Evolutionary conservation across 106 monocot species (phyloP).

Genomic region (Alisma plantagoaquatica): DNA sequence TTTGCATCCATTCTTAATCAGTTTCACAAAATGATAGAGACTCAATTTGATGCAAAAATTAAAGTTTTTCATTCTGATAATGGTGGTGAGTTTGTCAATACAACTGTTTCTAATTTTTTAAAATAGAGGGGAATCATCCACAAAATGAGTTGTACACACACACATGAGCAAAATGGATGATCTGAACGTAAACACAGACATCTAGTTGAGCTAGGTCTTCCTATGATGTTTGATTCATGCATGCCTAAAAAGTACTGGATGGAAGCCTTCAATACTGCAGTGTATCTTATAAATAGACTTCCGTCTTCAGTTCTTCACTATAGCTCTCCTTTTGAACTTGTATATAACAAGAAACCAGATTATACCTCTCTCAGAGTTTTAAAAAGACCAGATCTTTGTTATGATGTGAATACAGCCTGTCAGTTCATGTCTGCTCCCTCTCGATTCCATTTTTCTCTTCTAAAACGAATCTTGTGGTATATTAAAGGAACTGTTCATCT

Average conservation of each 20-base stretch:
- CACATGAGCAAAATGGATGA: conserved; percentile 5
- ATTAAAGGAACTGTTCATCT: too few relatives aligned
- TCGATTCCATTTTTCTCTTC: too few relatives aligned
- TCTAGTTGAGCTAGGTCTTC: not conserved
- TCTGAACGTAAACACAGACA: conserved; percentile 3
- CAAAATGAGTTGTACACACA: not conserved
- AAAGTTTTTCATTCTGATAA: too few relatives aligned
- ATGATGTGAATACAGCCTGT: too few relatives aligned
- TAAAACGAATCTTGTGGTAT: too few relatives aligned
- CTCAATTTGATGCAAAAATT: too few relatives aligned
- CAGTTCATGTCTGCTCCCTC: too few relatives aligned
- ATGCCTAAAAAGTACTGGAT: conserved; percentile 4
- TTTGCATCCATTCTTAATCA: not conserved
- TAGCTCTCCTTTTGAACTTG: not conserved
- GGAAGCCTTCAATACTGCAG: not conserved
- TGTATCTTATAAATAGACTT: conserved; percentile 1
- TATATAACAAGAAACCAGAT: not conserved
- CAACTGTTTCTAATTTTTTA: too few relatives aligned
- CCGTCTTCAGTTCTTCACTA: not conserved
- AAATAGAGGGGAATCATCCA: conserved; percentile 12
- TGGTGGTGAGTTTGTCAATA: too few relatives aligned
- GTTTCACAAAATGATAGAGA: not conserved
- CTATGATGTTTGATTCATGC: not conserved
- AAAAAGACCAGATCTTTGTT: too few relatives aligned
- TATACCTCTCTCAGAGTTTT: not conserved